Base-by-base conservation (phyloP, 2,329 filamentous ascomycete genomes). In the Pseudofabraea citricarpa region DNA sequence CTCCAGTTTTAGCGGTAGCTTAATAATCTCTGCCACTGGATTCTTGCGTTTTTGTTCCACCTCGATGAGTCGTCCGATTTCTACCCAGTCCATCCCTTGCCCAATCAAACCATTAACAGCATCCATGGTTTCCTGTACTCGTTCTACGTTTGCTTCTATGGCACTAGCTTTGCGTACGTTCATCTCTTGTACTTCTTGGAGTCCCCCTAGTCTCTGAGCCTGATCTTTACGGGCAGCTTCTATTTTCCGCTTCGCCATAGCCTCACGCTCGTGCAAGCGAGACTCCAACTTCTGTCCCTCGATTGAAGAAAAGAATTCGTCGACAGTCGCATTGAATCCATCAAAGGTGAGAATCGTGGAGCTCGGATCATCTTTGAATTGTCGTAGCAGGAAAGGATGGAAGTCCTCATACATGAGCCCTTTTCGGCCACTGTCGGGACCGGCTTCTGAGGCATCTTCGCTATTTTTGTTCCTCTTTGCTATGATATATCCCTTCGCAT, bases 1-100 rank as follows among this genome's bases (percentile, higher is more conserved):
- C n/a, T 88, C 76, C 3, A 98, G 72, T 56, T 94, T 95, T 40
- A 98, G 67, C 0, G 93, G 91, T 15, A 95, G 68, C 60, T 86
- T 87, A 58, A 98, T 95, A 35, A 90, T 82, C 45, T 85, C 77
- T 1, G 93, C 93, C 6, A 98, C 90, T 0, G 87, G 80, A 52
- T 98, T 98, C 21, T 80, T 74, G 38, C 83, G 75, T 48, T 73
- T 80, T 62, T 94, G 87, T 61, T 97, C 91, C 52, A 89, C 79
- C 61, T 95, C 89, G 41, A 98, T 87, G 49, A 98, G 69, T 46
- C 85, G 86, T 8, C 79, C 88, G 56, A 97, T 90, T 52, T 96
- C 87, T 9, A 89, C 81, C 93, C 93, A 98, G 56, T 98, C 93
- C 90, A 97, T 97, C 9, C 91, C 91, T 58, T 95, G 89, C 5